Percentiles rank a stretch among this genome's conserved stretches.
Evolutionary conservation across 495 filamentous ascomycete species (phyloP).

Genomic region (Penicillium coprophilum): DNA sequence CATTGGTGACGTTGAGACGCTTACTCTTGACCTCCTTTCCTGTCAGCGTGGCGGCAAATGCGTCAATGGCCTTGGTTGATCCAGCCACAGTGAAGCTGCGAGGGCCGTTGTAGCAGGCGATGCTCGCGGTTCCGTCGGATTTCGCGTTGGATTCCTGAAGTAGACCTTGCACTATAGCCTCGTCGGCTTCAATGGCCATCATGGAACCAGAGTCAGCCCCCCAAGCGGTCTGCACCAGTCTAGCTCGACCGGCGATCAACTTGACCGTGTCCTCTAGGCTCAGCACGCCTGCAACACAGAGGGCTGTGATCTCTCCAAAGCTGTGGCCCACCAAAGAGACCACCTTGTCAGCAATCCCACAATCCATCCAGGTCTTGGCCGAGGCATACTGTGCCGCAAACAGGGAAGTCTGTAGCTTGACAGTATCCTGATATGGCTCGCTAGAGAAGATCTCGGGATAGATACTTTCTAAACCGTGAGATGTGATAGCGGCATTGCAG

Average conservation of each 20-base stretch:
- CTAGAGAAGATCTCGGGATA: conserved; percentile 51
- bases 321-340: conserved; percentile 51
- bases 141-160: not conserved
- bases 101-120: conserved; percentile 55
- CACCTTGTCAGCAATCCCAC: conserved; percentile 25
- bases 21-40: conserved; percentile 33
- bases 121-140: conserved; percentile 16
- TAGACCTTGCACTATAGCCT: conserved; percentile 17
- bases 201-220: conserved; percentile 50
- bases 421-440: conserved; percentile 35
- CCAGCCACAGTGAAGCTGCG: conserved; percentile 49
- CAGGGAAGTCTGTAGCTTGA: conserved; percentile 43
- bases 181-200: conserved; percentile 47
- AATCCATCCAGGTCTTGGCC: conserved; percentile 49
- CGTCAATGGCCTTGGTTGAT: conserved; percentile 34
- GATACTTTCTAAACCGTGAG: conserved; percentile 36
- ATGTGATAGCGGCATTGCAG: conserved; percentile 10
- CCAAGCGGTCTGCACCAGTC: conserved; percentile 47
- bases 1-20: conserved; percentile 49
- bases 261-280: conserved; percentile 38
- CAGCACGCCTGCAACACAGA: conserved; percentile 40
- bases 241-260: conserved; percentile 44
- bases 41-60: conserved; percentile 2
- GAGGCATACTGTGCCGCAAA: conserved; percentile 52
- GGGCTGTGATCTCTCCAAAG: conserved; percentile 48